A percentile compares a stretch with the other conserved stretches of the same genome.
These are phyloP conservation scores for Juncus inflexus DNA, from an alignment of 176 grass and related monocot species.

Conservation along the genomic window DNA sequence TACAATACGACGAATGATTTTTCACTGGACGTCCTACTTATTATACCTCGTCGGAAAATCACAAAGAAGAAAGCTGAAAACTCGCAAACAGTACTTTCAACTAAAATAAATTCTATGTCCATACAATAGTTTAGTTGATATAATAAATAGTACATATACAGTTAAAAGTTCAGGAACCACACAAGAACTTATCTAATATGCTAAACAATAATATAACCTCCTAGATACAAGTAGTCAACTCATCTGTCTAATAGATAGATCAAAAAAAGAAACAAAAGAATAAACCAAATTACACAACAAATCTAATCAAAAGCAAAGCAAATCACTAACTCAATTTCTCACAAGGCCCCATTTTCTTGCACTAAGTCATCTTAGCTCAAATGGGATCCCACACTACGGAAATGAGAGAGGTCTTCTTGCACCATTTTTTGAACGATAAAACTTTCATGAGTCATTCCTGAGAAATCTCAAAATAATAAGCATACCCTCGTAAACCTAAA, in stretches of 20 bases:
- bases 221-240: slow-evolving; percentile 12
- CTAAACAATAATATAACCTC: slow-evolving; percentile 26
- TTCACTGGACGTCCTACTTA: no score
- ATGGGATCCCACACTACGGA: neutral
- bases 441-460: neutral
- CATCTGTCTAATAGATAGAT: neutral
- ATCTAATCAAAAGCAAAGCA: slow-evolving; percentile 11
- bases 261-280: neutral
- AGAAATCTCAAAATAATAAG: slow-evolving; percentile 1
- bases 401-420: neutral
- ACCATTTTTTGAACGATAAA: neutral
- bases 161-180: slow-evolving; percentile 9
- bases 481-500: neutral
- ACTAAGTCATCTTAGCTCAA: no score
- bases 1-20: no score
- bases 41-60: no score
- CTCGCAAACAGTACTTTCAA: no score
- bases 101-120: no score
- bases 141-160: slow-evolving; percentile 23
- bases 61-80: no score
- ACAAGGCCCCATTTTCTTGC: no score
- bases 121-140: no score
- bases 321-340: neutral
- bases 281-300: slow-evolving; percentile 14
- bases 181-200: slow-evolving; percentile 16